Conservation (phyloP, 2,329 filamentous ascomycete species). For the Colletotrichum sp. region DNA sequence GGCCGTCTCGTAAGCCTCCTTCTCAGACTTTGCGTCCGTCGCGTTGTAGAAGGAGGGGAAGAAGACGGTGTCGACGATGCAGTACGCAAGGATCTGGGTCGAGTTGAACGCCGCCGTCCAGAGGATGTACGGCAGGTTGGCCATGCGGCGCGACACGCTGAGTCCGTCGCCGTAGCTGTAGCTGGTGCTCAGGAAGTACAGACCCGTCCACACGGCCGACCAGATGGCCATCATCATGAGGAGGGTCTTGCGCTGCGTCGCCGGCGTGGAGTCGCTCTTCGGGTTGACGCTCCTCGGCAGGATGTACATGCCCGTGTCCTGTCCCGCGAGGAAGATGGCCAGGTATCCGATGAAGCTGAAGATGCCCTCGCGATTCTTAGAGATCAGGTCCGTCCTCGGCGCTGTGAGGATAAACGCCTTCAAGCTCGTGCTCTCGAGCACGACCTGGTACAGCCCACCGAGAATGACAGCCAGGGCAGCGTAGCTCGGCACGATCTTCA, state of each 20-base stretch:
- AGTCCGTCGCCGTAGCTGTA: conserved; percentile 75
- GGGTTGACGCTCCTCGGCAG: conserved; percentile 65
- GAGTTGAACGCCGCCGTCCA: conserved; percentile 95
- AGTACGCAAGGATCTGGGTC: conserved; percentile 80
- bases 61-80: conserved; percentile 75
- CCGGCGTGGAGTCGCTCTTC: conserved; percentile 44
- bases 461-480: conserved; percentile 75
- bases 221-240: conserved; percentile 69
- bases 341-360: conserved; percentile 95
- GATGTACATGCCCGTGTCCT: conserved; percentile 80
- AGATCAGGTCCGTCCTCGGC: conserved; percentile 78
- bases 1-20: conserved; percentile 67
- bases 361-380: conserved; percentile 93
- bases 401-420: conserved; percentile 85
- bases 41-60: conserved; percentile 76
- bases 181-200: conserved; percentile 74
- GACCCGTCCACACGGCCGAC: conserved; percentile 68
- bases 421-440: conserved; percentile 77
- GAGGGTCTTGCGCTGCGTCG: conserved; percentile 59
- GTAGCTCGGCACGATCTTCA: conserved; percentile 76
- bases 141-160: conserved; percentile 83
- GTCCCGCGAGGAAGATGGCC: conserved; percentile 90
- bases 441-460: conserved; percentile 73
- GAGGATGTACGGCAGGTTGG: conserved; percentile 91
- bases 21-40: conserved; percentile 60